Base-by-base conservation (phyloP, 2,329 filamentous ascomycete species). In the Ceratocystis variospora region DNA sequence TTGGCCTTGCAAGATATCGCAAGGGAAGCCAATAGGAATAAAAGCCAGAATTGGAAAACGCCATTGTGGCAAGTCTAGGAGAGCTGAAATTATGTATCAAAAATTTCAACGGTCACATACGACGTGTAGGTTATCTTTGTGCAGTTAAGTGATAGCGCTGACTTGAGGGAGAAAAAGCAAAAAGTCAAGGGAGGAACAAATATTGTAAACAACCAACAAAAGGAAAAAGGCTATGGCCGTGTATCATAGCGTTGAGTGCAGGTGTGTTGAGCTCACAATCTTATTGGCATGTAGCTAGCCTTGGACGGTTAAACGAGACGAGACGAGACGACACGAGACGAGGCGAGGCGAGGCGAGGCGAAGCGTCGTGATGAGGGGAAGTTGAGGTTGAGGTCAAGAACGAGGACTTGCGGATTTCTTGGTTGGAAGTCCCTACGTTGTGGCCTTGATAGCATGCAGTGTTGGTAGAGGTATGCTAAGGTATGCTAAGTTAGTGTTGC, bases 71-170 rank as follows among this genome's bases (percentile, higher is more conserved):
- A 33, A 59, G 55, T 37, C 55, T 17, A n/a, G 2, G 12, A 33
- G 55, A 59, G 55, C 55, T 59, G 28, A 59, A 59, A 37, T 33
- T 37, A 37, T 59, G 31, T 45, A 8, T 62, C 72, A 76, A 68
- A 67, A 37, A 25, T 28, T 53, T 22, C 22, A 22, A 25, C 7
- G 7, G 15, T 2, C 53, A 57, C 12, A 31, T 12, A 57, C 3
- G 22, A 57, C 17, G 37, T 41, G 37, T 15, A 41, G 12, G 37
- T 41, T 41, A 41, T 41, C 10, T 41, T 41, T 41, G 37, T 10
- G 3, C 12, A 4, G 37, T 41, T 41, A 59, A 8, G 12, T 12
- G 31, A 37, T 59, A 19, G 31, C 5, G 15, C 55, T 37, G 31
- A n/a, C 5, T 31, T 59, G 28, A 37, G 33, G 33, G 33, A 10